These are phyloP conservation scores for Colletotrichum orbiculare DNA, from an alignment of 2,329 filamentous ascomycete genomes.

Conservation along the genomic window DNA sequence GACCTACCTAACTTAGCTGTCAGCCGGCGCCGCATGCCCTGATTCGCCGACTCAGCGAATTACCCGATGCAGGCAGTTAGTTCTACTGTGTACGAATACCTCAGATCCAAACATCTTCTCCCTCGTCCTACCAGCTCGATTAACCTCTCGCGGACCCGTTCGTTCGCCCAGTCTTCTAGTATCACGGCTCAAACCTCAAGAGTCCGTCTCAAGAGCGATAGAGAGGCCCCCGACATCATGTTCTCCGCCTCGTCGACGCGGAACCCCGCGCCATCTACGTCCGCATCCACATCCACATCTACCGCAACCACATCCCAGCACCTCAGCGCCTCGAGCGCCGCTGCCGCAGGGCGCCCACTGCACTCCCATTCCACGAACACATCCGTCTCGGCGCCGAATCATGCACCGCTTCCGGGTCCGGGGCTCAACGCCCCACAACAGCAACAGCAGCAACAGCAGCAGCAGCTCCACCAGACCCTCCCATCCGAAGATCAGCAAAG, in stretches of 20 bases:
- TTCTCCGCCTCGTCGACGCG: conserved; percentile 29
- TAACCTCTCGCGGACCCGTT: background rate
- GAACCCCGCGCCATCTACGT: conserved; percentile 14
- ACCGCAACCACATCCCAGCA: conserved; percentile 26
- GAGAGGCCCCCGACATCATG: conserved; percentile 16
- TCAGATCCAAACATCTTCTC: background rate
- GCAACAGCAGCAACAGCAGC: conserved; percentile 8
- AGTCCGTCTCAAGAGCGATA: background rate
- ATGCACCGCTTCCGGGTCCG: conserved; percentile 1
- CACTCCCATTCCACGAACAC: conserved; percentile 30
- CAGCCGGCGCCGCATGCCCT: conserved; percentile 3
- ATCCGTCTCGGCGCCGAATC: conserved; percentile 31
- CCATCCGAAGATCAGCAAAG: conserved; percentile 56
- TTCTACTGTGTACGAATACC: background rate
- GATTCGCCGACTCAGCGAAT: conserved; percentile 27
- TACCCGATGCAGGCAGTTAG: conserved; percentile 28
- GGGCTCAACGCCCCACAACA: background rate
- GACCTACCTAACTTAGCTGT: background rate
- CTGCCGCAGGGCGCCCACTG: conserved; percentile 12
- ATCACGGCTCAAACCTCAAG: background rate
- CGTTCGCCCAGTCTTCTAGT: no score
- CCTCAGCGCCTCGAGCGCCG: conserved; percentile 33
- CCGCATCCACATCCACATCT: background rate
- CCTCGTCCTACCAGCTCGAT: background rate
- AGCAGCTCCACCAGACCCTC: conserved; percentile 48